Percentiles rank a stretch among this genome's conserved stretches.
phyloP scores from a whole-genome alignment of 768 basidiomycete species.

The Leccinum sublutescens region DNA sequence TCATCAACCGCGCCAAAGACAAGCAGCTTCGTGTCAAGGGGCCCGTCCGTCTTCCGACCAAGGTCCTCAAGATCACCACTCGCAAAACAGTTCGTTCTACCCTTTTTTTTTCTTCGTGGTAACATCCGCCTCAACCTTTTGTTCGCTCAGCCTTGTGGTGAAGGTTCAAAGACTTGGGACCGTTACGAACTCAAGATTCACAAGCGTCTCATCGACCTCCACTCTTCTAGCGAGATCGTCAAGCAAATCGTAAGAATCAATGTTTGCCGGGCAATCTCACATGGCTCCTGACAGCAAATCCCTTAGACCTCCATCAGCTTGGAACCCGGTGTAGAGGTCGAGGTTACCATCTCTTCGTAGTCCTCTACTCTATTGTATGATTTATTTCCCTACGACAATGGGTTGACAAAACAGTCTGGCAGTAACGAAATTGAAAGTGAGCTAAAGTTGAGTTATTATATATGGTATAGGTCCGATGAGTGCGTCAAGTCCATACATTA shows the following conservation, averaged over 20 bases:
- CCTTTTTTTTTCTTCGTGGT: background rate
- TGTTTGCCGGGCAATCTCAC: background rate
- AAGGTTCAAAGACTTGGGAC: conserved; percentile 99
- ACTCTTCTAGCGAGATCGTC: conserved; percentile 98
- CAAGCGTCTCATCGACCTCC: conserved; percentile 98
- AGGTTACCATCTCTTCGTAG: conserved; percentile 90
- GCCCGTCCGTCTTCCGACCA: conserved; percentile 97
- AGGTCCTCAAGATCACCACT: conserved; percentile 98
- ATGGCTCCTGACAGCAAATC: conserved; percentile 2
- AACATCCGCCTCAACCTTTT: background rate
- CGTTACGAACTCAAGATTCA: conserved; percentile 98
- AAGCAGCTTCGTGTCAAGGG: conserved; percentile 99
- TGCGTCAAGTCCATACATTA: conserved; percentile 15
- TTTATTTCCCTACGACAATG: conserved; percentile 3
- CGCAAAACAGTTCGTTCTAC: conserved; percentile 85
- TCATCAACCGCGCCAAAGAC: conserved; percentile 99
- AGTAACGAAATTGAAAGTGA: background rate
- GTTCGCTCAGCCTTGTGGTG: conserved; percentile 85
- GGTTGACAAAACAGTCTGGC: background rate
- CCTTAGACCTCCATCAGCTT: conserved; percentile 93
- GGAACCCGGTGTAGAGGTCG: conserved; percentile 99
- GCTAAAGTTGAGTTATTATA: conserved; percentile 1
- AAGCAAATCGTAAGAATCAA: conserved; percentile 91
- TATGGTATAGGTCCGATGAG: conserved; percentile 11
- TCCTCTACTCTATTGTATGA: conserved; percentile 4